phyloP scores from a whole-genome alignment of 116 monocot genomes.

The Phalaenopsis hybrid region DNA sequence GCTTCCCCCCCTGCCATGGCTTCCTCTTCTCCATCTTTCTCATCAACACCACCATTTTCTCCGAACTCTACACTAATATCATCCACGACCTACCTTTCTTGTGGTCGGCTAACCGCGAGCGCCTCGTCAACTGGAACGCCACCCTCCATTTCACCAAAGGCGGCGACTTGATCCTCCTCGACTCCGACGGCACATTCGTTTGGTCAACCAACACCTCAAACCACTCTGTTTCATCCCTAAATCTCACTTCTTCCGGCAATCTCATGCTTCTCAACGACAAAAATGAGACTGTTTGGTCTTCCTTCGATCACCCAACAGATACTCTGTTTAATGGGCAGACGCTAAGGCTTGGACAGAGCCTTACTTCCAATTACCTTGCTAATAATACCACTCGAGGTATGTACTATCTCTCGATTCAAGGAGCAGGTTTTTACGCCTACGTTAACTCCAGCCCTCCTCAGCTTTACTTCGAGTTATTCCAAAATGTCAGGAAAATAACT shows the following conservation, averaged over 20 bases:
- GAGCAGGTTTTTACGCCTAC: constrained; percentile 14
- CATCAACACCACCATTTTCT: background rate
- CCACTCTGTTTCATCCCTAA: constrained; percentile 10
- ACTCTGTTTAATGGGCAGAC: constrained; percentile 27
- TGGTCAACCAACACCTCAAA: constrained; percentile 26
- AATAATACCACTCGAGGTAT: constrained; percentile 1
- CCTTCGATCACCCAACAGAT: constrained; percentile 46
- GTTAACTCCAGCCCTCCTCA: constrained; percentile 26
- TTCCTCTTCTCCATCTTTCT: constrained; percentile 23
- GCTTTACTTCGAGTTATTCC: constrained; percentile 1
- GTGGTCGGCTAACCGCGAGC: constrained; percentile 14
- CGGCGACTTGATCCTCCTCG: constrained; percentile 23
- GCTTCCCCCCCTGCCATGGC: constrained; percentile 1
- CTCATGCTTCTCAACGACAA: constrained; percentile 24
- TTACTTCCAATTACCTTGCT: constrained; percentile 25
- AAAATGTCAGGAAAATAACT: background rate
- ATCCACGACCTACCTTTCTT: too few relatives aligned
- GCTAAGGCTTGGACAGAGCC: constrained; percentile 19
- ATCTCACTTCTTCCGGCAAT: constrained; percentile 17
- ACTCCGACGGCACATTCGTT: constrained; percentile 18
- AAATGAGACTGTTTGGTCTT: constrained; percentile 22
- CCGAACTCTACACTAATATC: background rate
- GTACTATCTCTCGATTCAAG: constrained; percentile 16
- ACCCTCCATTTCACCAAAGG: constrained; percentile 15
- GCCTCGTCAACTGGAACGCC: constrained; percentile 17